phyloP scores from a whole-genome alignment of 495 filamentous ascomycete species.

The Trichoderma orchidacearum region DNA sequence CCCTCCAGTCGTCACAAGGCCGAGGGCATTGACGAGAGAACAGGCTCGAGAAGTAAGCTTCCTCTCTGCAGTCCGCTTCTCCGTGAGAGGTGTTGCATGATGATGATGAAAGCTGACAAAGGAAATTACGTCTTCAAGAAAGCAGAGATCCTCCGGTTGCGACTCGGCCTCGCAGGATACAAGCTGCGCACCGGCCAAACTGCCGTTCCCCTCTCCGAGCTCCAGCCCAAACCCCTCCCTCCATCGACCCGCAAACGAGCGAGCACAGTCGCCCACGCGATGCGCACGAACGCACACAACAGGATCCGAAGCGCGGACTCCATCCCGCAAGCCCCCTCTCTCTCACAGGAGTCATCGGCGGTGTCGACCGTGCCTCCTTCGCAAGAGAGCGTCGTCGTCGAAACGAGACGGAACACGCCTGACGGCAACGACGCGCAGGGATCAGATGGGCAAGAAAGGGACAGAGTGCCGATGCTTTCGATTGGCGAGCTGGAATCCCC shows the following conservation, averaged over 20 bases:
- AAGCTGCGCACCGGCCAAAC: conserved; percentile 39
- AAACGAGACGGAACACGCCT: background rate
- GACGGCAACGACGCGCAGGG: background rate
- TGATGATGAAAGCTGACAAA: background rate
- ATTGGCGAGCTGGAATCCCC: background rate
- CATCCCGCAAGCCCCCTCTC: background rate
- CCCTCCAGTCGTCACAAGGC: background rate
- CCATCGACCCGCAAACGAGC: background rate
- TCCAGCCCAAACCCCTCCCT: conserved; percentile 16
- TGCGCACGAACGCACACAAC: background rate
- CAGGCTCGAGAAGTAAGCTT: conserved; percentile 25
- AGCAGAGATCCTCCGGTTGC: conserved; percentile 34
- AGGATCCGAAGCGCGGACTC: background rate
- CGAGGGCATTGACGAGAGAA: conserved; percentile 20
- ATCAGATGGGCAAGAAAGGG: background rate
- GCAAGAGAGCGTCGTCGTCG: background rate
- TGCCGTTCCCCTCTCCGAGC: conserved; percentile 29
- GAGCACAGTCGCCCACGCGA: background rate
- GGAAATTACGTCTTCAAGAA: conserved; percentile 14
- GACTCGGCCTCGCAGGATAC: conserved; percentile 36
- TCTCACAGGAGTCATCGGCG: background rate
- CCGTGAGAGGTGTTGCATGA: background rate
- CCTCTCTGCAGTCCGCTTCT: background rate
- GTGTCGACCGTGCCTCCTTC: background rate
- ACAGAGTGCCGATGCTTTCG: background rate